Base-by-base conservation (phyloP, 2,329 filamentous ascomycete genomes). In the Macrophomina pseudophaseolina region DNA sequence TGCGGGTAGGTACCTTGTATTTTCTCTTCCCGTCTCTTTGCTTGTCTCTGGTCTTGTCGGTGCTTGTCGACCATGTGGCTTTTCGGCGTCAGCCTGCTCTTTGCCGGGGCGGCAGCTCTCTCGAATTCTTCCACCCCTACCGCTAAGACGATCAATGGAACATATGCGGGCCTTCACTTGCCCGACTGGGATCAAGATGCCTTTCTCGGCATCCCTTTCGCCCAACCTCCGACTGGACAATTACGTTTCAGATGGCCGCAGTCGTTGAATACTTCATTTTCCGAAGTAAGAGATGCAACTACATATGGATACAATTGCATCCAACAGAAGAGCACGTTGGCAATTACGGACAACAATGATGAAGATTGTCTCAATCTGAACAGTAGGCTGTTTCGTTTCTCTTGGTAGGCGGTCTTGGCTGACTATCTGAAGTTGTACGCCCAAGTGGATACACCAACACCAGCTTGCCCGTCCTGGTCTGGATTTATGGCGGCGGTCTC, bases 341-440 rank as follows among this genome's bases (percentile, higher is more conserved):
- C 53, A 18, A 66, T 58, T 18, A 66, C 64, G 18, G 33, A 42
- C 14, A 56, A 65, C 63, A 65, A 54, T 12, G 63, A 76, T 67
- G 83, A 85, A 70, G 84, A 86, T 64, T 86, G 85, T 65, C 68
- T 81, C 8, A 79, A 77, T 63, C 68, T 81, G 6, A 81, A 81
- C 62, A 65, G 48, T 52, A 65, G 12, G 6, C 1, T 1, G 8
- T 23, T 93, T 94, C 73, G 75, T 91, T 32, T 83, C 85, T 1
- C 86, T 81, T 16, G 74, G 11, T 74, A 9, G 69, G 86, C 64
- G 82, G 86, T 30, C 80, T 81, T 18, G 81, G 80, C 33, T 83
- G 83, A 68, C 87, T 85, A 0, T 70, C 86, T 46, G 78, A 89
- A 63, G 79, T 84, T 16, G 74, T 84, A 23, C 78, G 81, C 0